Evolutionary conservation across 371 early-diverging fungal species (phyloP).

Genomic region (Mucor lusitanicus): DNA sequence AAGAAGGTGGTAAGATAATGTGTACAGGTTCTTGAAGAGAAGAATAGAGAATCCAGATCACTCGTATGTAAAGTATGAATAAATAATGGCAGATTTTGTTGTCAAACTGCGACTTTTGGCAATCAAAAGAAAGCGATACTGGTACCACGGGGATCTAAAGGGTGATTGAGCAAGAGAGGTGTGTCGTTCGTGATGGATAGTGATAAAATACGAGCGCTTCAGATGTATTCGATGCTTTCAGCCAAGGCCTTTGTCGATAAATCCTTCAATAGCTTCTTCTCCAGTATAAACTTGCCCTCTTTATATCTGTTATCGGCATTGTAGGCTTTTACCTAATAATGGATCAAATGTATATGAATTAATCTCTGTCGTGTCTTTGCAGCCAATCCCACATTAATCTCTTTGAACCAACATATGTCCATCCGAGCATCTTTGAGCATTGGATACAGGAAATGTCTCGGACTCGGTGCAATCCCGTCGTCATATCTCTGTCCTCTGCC

Average conservation of each 20-base stretch:
- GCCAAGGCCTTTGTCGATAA: not conserved
- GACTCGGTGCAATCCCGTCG: constrained; percentile 74
- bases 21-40: not conserved
- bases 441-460: constrained; percentile 64
- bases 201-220: not conserved
- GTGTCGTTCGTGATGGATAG: not conserved
- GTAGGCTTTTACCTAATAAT: constrained; percentile 62
- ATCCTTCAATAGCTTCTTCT: constrained; percentile 27
- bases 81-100: not conserved
- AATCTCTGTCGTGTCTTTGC: not conserved
- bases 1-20: not conserved
- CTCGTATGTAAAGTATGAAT: not conserved
- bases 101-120: no score
- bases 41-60: not conserved
- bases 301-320: constrained; percentile 69
- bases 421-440: constrained; percentile 68
- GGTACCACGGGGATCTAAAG: not conserved
- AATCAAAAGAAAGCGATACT: no score
- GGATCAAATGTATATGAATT: not conserved
- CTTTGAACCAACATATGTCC: constrained; percentile 64
- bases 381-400: not conserved
- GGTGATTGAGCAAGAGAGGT: not conserved
- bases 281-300: constrained; percentile 75
- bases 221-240: not conserved
- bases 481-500: constrained; percentile 62